Evolutionary conservation across 495 filamentous ascomycete genomes (phyloP), one percentile per base, ranked within the genome.

Genomic region (Neurospora sp.): DNA sequence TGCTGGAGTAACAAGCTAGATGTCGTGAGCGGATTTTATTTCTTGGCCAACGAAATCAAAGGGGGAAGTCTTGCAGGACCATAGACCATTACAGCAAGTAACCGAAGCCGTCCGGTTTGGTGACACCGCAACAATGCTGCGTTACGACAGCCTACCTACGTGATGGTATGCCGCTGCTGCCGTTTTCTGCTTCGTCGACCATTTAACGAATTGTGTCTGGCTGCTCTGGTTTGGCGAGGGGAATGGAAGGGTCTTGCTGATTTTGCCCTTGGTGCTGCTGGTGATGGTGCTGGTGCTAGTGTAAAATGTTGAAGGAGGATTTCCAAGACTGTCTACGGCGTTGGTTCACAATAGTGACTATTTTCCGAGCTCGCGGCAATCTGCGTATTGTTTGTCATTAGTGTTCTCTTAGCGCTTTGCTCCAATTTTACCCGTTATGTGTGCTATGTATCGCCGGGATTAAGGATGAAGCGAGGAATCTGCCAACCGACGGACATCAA

Each of bases 111-210:
- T 72, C 53, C 53, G 27, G 14, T 18, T 61, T 48, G 71, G 74
- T 74, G 72, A 71, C 41, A 76, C 74, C 42, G 70, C 35, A 42
- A 70, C 72, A 71, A 71, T 71, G 53, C 70, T 40, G 70, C n/a
- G 40, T 69, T 72, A 69, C 75, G 42, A 69, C 71, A 71, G 38
- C 69, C 70, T 38, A 65, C 70, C 69, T 40, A 53, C 69, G 68
- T 68, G 39, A 61, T 35, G 22, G 53, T 35, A 35, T 14, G 10
- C 6, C 53, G 3, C 12, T 1, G 27, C 27, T 31, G 27, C 27
- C 6, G 12, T 35, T 61, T 16, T 27, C 20, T 35, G 22, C 35
- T 35, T 35, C 35, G 35, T 35, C 35, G 35, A 35, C 35, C 35
- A 35, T 35, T 35, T 35, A 4, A 35, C 35, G 4, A 35, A 35